Conservation (phyloP, 768 basidiomycete genomes). For the Trametes cubensis region DNA sequence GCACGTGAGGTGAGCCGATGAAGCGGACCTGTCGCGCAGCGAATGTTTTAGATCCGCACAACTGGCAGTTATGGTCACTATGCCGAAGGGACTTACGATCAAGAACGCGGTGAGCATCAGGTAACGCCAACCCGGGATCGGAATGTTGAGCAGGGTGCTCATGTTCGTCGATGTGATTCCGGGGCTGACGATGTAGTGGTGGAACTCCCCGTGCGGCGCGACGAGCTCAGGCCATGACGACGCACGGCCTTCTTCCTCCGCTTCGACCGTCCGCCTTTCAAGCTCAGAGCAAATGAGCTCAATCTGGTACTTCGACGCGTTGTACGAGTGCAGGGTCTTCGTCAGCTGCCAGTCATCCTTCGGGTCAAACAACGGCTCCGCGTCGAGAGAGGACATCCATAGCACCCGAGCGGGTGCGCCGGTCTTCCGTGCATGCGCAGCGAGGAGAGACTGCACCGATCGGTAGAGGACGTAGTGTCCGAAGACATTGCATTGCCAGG, state of each 20-base stretch:
- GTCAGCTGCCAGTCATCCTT: constrained; percentile 73
- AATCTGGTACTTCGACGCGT: constrained; percentile 75
- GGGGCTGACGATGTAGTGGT: constrained; percentile 70
- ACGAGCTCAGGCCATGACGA: constrained; percentile 3
- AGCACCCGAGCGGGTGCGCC: constrained; percentile 59
- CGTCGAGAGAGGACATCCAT: constrained; percentile 80
- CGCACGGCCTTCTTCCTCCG: constrained; percentile 10
- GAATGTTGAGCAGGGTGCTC: constrained; percentile 46
- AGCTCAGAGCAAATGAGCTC: constrained; percentile 65
- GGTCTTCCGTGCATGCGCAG: constrained; percentile 40
- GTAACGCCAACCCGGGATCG: constrained; percentile 41
- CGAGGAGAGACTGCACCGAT: constrained; percentile 55
- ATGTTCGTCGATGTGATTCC: constrained; percentile 72
- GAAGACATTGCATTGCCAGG: constrained; percentile 86
- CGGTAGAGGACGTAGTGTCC: constrained; percentile 81
- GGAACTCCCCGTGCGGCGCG: constrained; percentile 28
- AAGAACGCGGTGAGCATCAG: constrained; percentile 63
- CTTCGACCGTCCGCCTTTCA: constrained; percentile 44
- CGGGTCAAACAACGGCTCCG: constrained; percentile 55
- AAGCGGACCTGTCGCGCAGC: constrained; percentile 56
- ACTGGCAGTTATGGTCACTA: background rate
- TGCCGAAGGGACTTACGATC: constrained; percentile 49
- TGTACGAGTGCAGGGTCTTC: constrained; percentile 64
- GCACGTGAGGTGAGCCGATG: constrained; percentile 67
- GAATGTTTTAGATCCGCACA: constrained; percentile 1